Conservation (phyloP, 2,329 filamentous ascomycete species). For the Aplosporella prunicola region DNA sequence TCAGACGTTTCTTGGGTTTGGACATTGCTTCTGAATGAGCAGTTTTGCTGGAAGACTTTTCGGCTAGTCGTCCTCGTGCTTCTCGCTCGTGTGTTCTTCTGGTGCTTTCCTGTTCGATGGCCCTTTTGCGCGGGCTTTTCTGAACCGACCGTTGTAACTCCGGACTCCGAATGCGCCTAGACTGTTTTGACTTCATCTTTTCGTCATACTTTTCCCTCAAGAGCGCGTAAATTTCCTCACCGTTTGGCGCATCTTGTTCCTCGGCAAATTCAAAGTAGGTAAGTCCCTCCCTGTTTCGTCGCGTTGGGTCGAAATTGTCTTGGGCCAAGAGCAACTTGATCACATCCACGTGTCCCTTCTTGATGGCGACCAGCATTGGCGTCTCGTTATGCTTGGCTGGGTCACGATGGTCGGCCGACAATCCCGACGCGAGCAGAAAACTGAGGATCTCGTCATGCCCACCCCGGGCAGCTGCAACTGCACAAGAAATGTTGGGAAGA, state of each 20-base stretch:
- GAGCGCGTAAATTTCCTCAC: constrained; percentile 78
- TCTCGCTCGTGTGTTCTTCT: constrained; percentile 24
- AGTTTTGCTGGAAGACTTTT: constrained; percentile 6
- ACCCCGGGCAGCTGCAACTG: constrained; percentile 84
- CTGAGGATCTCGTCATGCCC: constrained; percentile 84
- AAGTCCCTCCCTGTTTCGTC: constrained; percentile 60
- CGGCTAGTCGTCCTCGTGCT: constrained; percentile 10
- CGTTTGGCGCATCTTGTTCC: constrained; percentile 73
- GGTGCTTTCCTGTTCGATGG: constrained; percentile 11
- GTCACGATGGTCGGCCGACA: constrained; percentile 41
- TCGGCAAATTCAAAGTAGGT: constrained; percentile 83
- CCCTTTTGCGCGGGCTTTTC: constrained; percentile 23
- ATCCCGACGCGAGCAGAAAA: constrained; percentile 46
- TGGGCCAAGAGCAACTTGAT: constrained; percentile 72
- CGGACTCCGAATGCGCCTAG: constrained; percentile 7
- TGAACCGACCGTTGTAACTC: constrained; percentile 17
- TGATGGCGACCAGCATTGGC: constrained; percentile 89
- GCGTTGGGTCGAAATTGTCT: constrained; percentile 71
- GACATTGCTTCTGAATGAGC: not conserved
- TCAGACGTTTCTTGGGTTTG: constrained; percentile 20
- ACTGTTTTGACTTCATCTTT: constrained; percentile 24
- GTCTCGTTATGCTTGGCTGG: constrained; percentile 78
- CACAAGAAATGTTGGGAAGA: constrained; percentile 68
- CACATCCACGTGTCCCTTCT: constrained; percentile 75
- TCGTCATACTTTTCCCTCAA: constrained; percentile 67